Conservation (phyloP, 306 rosid species). For the Comarum palustre region DNA sequence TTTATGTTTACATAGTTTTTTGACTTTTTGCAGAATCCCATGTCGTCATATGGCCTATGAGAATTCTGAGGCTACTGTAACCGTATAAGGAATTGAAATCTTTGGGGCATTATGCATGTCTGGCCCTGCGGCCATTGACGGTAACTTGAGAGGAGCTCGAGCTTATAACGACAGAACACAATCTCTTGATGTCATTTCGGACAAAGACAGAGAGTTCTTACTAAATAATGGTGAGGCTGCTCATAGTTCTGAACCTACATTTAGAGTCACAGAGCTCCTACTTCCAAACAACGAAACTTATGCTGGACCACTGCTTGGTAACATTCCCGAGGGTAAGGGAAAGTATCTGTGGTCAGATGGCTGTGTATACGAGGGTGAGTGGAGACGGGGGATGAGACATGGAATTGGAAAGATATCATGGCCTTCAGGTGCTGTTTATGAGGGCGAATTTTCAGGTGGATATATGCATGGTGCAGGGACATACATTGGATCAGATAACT, state of each 20-base stretch:
- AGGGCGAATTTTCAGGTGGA: slow-evolving; percentile 92
- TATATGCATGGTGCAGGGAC: slow-evolving; percentile 84
- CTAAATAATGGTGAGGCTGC: slow-evolving; percentile 48
- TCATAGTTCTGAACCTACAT: slow-evolving; percentile 58
- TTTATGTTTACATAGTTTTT: slow-evolving; percentile 24
- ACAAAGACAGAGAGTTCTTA: slow-evolving; percentile 33
- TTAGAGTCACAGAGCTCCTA: slow-evolving; percentile 64
- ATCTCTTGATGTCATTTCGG: slow-evolving; percentile 58
- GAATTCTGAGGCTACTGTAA: slow-evolving; percentile 31
- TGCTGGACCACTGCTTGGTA: slow-evolving; percentile 74
- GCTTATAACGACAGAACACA: slow-evolving; percentile 68
- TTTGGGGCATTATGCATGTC: slow-evolving; percentile 90
- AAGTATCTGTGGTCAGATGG: slow-evolving; percentile 87
- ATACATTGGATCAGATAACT: slow-evolving; percentile 48
- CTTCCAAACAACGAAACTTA: slow-evolving; percentile 71
- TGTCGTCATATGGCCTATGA: slow-evolving; percentile 43
- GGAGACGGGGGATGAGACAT: slow-evolving; percentile 96
- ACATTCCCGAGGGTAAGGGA: slow-evolving; percentile 78
- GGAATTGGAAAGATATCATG: slow-evolving; percentile 67
- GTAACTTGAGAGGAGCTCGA: slow-evolving; percentile 49
- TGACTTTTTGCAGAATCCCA: slow-evolving; percentile 31
- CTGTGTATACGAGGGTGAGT: slow-evolving; percentile 84
- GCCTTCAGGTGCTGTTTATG: slow-evolving; percentile 72
- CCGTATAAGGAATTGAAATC: slow-evolving; percentile 41
- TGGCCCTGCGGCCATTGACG: slow-evolving; percentile 81